phyloP scores from a whole-genome alignment of 768 basidiomycete genomes.

The Neoboletus magnificus region DNA sequence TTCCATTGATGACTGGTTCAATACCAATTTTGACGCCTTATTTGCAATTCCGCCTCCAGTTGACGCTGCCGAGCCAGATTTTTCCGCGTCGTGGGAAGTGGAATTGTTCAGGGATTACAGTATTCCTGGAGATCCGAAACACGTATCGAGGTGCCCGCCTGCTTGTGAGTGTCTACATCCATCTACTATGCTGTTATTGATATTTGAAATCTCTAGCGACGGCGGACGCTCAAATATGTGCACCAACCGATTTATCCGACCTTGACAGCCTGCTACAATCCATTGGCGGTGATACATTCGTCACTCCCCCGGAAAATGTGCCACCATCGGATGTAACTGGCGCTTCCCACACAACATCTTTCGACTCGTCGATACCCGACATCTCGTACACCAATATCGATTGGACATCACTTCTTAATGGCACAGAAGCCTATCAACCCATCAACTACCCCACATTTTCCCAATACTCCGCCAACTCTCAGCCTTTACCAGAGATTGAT shows the following conservation, averaged over 20 bases:
- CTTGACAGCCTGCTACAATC: constrained; percentile 10
- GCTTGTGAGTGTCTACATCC: constrained; percentile 3
- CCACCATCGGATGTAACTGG: not conserved
- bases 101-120: constrained; percentile 32
- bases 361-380: constrained; percentile 1
- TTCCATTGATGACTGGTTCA: constrained; percentile 38
- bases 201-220: not conserved
- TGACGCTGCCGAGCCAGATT: constrained; percentile 24
- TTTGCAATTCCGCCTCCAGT: constrained; percentile 30
- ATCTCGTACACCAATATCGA: constrained; percentile 2
- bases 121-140: constrained; percentile 8
- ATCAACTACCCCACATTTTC: not conserved
- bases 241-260: not conserved
- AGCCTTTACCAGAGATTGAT: constrained; percentile 22
- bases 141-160: not conserved
- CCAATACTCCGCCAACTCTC: constrained; percentile 1
- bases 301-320: not conserved
- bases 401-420: constrained; percentile 16
- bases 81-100: constrained; percentile 29
- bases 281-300: not conserved
- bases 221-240: not conserved
- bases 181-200: not conserved
- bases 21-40: constrained; percentile 19
- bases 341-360: not conserved
- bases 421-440: not conserved